A percentile compares a stretch with the other conserved stretches of the same genome.
phyloP scores from a whole-genome alignment of 352 stramenopile species.

The Globisporangium splendens region DNA sequence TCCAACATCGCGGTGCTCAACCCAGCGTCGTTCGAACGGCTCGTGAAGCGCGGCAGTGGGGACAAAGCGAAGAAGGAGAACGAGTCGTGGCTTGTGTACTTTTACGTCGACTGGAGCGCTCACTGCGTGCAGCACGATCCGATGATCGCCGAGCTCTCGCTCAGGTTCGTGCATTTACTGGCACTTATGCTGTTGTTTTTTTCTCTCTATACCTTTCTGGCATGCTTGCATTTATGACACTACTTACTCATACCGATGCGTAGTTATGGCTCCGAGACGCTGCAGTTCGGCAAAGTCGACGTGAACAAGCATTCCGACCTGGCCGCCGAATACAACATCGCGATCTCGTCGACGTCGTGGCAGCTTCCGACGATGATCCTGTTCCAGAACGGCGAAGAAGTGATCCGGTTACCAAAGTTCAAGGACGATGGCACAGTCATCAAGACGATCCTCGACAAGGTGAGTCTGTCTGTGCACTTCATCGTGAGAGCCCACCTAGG shows the following conservation, averaged over 20 bases:
- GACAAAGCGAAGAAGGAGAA: slow-evolving; percentile 24
- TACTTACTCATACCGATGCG: not conserved
- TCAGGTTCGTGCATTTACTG: slow-evolving; percentile 27
- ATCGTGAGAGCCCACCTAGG: no score
- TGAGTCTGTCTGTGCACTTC: slow-evolving; percentile 13
- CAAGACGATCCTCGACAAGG: slow-evolving; percentile 60
- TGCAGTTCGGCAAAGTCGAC: slow-evolving; percentile 69
- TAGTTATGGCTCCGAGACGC: slow-evolving; percentile 43
- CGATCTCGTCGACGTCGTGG: slow-evolving; percentile 55
- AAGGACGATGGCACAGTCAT: slow-evolving; percentile 46
- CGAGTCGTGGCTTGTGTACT: slow-evolving; percentile 69
- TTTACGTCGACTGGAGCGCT: slow-evolving; percentile 72
- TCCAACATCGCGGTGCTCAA: slow-evolving; percentile 48
- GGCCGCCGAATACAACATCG: slow-evolving; percentile 54
- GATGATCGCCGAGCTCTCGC: slow-evolving; percentile 67
- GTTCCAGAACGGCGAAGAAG: slow-evolving; percentile 62
- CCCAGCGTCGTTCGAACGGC: slow-evolving; percentile 40
- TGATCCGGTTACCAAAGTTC: slow-evolving; percentile 52
- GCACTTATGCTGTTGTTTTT: no score
- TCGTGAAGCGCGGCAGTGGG: slow-evolving; percentile 32
- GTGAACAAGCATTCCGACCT: slow-evolving; percentile 63
- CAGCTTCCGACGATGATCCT: slow-evolving; percentile 72
- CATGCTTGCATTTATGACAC: not conserved
- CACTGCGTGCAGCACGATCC: slow-evolving; percentile 69
- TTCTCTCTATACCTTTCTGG: not conserved